Evolutionary conservation across 768 basidiomycete species (phyloP), one percentile per base, ranked within the genome.

Genomic region (Dacryopinax primogenitus): DNA sequence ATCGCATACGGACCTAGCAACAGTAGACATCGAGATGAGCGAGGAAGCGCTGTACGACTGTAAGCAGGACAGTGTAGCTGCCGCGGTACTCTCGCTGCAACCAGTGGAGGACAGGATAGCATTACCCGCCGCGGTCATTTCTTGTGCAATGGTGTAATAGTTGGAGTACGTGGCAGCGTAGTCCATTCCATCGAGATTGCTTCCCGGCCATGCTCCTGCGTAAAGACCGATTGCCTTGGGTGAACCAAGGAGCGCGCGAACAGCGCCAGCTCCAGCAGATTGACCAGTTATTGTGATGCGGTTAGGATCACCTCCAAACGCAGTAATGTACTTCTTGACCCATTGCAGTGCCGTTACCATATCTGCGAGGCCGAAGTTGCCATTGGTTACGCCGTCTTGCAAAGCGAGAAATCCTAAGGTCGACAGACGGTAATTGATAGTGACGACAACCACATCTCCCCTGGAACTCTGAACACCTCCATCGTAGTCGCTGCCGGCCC

Each of bases 271-370:
- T 32, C 82, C 83, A 15, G 82, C 82, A 4, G 80, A 81, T 70
- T 85, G 78, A 1, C 83, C 83, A 66, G 78, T 77, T 21, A 84
- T 80, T 1, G 81, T 82, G 58, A 86, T 78, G 0, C 76, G 76
- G 12, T 72, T 70, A 1, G 80, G 79, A 72, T 84, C 83, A 0
- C 84, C 84, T 33, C 83, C 83, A 67, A 85, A 85, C n/a, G 78
- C 76, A 0, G 73, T 71, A 66, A 85, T 84, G 71, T 85, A 77
- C 35, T 77, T 71, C 30, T 80, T 78, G 0, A 84, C 80, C 80
- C 80, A 77, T 47, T 77, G 70, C 35, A 82, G 70, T 15, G 75
- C 72, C 18, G 76, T 75, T 23, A 76, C 72, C 1, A 74, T 26
- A 61, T 79, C 78, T 12, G 78, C 72, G 2, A 78, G 70, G 15